Evolutionary conservation across 352 stramenopile genomes (phyloP).

Genomic region (Globisporangium sylvaticum): DNA sequence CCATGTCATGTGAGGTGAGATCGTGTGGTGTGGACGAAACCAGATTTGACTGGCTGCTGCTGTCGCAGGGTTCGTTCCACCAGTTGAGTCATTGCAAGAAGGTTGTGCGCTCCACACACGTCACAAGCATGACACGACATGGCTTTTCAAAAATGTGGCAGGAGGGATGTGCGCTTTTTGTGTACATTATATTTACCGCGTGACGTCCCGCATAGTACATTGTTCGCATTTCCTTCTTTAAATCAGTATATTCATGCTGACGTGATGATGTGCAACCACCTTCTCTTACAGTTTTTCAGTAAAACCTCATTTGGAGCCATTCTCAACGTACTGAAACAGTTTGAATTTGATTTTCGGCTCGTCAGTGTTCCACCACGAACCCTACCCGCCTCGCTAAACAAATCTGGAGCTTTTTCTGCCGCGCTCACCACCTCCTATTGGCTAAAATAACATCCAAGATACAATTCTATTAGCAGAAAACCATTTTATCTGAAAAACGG

Average conservation of each 20-base stretch:
- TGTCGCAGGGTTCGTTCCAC: too few species aligned
- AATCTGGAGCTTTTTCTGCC: background rate
- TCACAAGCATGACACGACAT: too few species aligned
- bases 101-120: too few species aligned
- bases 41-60: too few species aligned
- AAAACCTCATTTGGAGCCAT: background rate
- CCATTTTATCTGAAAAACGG: background rate
- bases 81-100: too few species aligned
- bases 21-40: too few species aligned
- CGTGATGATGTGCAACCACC: background rate
- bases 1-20: too few species aligned
- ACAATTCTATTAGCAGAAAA: background rate
- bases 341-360: background rate
- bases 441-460: background rate
- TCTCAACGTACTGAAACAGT: background rate
- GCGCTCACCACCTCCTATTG: background rate
- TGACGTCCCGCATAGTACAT: too few species aligned
- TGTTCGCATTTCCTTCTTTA: too few species aligned
- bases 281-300: background rate
- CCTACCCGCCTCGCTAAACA: background rate
- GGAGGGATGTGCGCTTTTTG: too few species aligned
- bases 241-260: background rate
- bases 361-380: background rate
- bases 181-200: too few species aligned
- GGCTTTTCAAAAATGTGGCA: too few species aligned